Percentiles rank a stretch among this genome's conserved stretches.
These are phyloP conservation scores for Linnemannia elongata DNA, from an alignment of 192 early-diverging fungal genomes.

Conservation along the genomic window DNA sequence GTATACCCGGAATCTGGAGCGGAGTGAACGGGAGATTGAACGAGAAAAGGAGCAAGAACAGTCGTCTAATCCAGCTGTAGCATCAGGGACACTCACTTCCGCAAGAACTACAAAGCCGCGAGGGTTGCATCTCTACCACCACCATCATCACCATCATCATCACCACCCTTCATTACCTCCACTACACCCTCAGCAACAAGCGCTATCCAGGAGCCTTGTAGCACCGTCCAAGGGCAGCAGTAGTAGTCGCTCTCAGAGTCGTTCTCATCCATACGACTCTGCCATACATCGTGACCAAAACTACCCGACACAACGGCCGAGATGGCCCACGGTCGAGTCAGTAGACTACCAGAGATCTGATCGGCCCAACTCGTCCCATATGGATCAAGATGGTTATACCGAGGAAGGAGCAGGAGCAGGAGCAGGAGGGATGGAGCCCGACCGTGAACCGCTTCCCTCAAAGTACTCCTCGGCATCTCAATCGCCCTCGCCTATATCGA, in stretches of 20 bases:
- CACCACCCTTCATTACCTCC: conserved; percentile 37
- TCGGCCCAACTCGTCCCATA: background rate
- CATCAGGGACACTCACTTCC: conserved; percentile 1
- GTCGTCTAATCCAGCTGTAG: background rate
- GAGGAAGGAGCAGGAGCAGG: background rate
- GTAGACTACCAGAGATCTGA: background rate
- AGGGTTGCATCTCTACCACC: conserved; percentile 23
- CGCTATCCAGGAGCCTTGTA: conserved; percentile 1
- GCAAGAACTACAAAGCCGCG: background rate
- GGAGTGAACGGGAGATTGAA: conserved; percentile 41
- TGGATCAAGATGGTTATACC: background rate
- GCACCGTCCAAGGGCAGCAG: conserved; percentile 1
- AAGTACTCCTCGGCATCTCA: background rate
- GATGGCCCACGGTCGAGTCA: background rate
- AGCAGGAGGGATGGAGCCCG: background rate
- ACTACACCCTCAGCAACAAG: conserved; percentile 43
- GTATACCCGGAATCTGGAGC: conserved; percentile 47
- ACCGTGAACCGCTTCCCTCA: background rate
- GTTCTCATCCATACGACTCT: conserved; percentile 23
- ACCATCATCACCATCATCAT: conserved; percentile 51
- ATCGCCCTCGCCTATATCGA: background rate
- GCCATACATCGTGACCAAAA: background rate
- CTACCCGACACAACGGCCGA: background rate
- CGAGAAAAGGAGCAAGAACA: conserved; percentile 28
- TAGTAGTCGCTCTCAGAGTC: background rate